These are phyloP conservation scores for Diplodia scrobiculata DNA, from an alignment of 2,329 filamentous ascomycete genomes.

Conservation along the genomic window DNA sequence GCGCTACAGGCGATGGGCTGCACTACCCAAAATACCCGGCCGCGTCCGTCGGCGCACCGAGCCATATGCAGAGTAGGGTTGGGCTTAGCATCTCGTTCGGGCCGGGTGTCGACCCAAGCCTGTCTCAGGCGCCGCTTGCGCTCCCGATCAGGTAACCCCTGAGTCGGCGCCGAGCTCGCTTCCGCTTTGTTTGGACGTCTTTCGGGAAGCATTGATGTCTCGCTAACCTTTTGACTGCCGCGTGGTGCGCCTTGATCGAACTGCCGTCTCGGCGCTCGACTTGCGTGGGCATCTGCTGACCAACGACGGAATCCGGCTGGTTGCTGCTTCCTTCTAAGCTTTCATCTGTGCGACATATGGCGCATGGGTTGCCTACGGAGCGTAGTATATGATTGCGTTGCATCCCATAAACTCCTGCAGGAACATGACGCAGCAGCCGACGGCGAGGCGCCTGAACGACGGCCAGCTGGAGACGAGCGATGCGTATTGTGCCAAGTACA, in stretches of 20 bases:
- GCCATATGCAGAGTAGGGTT: not conserved
- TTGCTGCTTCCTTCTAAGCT: not conserved
- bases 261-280: too few species aligned
- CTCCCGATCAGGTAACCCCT: not conserved
- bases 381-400: slow-evolving; percentile 52
- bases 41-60: not conserved
- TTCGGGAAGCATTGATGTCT: not conserved
- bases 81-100: not conserved
- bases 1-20: not conserved
- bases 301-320: not conserved
- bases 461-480: slow-evolving; percentile 43
- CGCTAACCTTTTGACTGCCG: not conserved
- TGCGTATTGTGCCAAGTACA: slow-evolving; percentile 36
- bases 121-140: not conserved
- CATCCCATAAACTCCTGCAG: slow-evolving; percentile 55
- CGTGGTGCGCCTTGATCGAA: too few species aligned
- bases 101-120: not conserved
- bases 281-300: not conserved
- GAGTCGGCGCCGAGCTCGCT: not conserved
- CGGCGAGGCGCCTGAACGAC: slow-evolving; percentile 19
- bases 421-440: slow-evolving; percentile 20
- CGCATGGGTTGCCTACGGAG: slow-evolving; percentile 33
- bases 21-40: slow-evolving; percentile 15
- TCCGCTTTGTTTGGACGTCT: not conserved
- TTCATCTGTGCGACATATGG: not conserved